Evolutionary conservation across 139 green algal species (phyloP), one percentile per base, ranked within the genome.

Genomic region (Coelastrella sp.): DNA sequence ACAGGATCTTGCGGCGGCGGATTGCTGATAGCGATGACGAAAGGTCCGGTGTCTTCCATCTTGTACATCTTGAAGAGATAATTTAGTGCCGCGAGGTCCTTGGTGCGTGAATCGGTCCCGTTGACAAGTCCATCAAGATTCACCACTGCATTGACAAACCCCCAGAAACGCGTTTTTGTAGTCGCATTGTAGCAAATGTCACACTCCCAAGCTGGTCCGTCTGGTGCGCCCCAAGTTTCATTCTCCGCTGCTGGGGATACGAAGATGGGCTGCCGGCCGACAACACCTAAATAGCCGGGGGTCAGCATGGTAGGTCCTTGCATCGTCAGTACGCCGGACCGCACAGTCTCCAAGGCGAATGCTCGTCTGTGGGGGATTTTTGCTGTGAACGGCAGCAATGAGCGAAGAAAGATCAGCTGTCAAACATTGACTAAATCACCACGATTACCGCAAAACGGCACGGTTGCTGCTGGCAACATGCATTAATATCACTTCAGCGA

Each of bases 221-320:
- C 71, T 13, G 71, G 71, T 4, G 71, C 71, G 7, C 76, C 79
- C 3, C 51, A 85, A 23, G 62, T 76, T 15, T 85, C 79, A 34
- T 76, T 67, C 6, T 60, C 62, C 23, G n/a, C 53, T 7, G 63
- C 32, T 3, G 63, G 41, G 4, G 41, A 35, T 2, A 85, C 37
- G 63, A 40, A 85, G 15, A 85, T 34, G 11, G 79, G 79, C 62
- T 68, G 62, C 15, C 79, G 79, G 27, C 60, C 60, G 9, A 85
- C 79, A 2, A 76, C 38, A 4, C 79, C 79, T 11, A 77, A 50
- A 27, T 67, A 85, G n/a, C 79, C 79, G 11, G 76, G 79, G 13
- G 35, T 35, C 23, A 85, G 79, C 8, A 76, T 48, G 43, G 77
- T 45, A 19, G 79, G 79, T 2, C 79, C 79, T 38, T 85, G 79